These are phyloP conservation scores for Crepidotus variabilis DNA, from an alignment of 768 basidiomycete species.

Conservation along the genomic window DNA sequence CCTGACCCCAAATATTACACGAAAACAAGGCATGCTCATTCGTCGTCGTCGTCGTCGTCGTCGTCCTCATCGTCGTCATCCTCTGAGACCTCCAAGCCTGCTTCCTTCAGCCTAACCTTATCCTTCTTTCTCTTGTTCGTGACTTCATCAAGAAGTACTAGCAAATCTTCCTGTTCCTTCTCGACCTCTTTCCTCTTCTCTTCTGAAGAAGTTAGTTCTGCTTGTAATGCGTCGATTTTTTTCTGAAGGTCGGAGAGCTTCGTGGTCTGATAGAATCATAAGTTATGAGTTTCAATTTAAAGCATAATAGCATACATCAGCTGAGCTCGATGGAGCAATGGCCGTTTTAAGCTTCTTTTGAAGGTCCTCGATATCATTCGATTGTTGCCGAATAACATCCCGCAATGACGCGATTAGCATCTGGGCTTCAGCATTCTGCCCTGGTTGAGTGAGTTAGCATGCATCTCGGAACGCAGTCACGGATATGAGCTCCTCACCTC, in stretches of 20 bases:
- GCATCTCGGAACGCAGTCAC: not conserved
- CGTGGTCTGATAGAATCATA: not conserved
- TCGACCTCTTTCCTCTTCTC: slow-evolving; percentile 77
- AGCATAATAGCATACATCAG: not conserved
- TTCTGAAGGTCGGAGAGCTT: slow-evolving; percentile 44
- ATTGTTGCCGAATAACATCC: slow-evolving; percentile 78
- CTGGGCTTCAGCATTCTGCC: slow-evolving; percentile 70
- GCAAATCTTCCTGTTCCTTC: slow-evolving; percentile 94
- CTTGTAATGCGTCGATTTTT: slow-evolving; percentile 43
- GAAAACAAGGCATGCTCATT: not conserved
- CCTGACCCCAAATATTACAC: not conserved
- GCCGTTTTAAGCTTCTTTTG: slow-evolving; percentile 52
- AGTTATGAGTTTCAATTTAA: not conserved
- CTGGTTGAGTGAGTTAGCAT: slow-evolving; percentile 25
- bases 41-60: slow-evolving; percentile 31
- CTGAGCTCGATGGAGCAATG: slow-evolving; percentile 17
- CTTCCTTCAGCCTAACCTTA: slow-evolving; percentile 70
- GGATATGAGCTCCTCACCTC: slow-evolving; percentile 38
- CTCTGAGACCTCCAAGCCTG: slow-evolving; percentile 86
- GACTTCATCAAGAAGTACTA: slow-evolving; percentile 91
- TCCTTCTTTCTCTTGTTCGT: slow-evolving; percentile 81
- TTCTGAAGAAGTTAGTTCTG: slow-evolving; percentile 48
- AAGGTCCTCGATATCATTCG: slow-evolving; percentile 71
- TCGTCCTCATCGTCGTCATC: slow-evolving; percentile 82
- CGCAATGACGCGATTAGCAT: slow-evolving; percentile 83